Base-by-base conservation (phyloP, 2,329 filamentous ascomycete genomes). In the Epichloe aotearoae region DNA sequence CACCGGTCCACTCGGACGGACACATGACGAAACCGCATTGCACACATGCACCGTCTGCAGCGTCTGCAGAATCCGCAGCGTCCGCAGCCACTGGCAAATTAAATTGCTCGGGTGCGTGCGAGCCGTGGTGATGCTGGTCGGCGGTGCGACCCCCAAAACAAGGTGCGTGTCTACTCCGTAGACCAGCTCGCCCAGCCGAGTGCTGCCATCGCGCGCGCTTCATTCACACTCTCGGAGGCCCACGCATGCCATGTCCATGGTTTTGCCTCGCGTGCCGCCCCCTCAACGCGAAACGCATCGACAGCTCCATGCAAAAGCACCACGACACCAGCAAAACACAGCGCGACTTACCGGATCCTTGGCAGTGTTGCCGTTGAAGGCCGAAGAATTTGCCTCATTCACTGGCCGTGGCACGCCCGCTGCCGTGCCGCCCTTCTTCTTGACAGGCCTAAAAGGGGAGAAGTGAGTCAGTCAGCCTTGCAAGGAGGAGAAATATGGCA, bases 351-450 rank as follows among this genome's bases (percentile, higher is more conserved):
- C 79, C 72, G 77, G 73, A 52, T 74, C 73, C 57, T 69, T 68
- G 42, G 66, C 59, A 45, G 64, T 63, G 66, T 80, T 80, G 67
- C 76, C 79, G 62, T 74, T 73, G 60, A 47, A 19, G 34, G 76
- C 69, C 57, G 82, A 79, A 63, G 77, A 79, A 66, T 74, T 77
- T 58, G 79, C 74, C 66, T 83, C 82, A 66, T 80, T 81, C 70
- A 75, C 75, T 58, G 73, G 69, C 60, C 80, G 79, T 62, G 83
- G 77, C 63, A 86, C 74, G 60, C 84, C 85, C 64, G 82, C 83
- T 58, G 81, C 77, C 56, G 80, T 79, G 58, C 81, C 79, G 54
- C 75, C 74, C 66, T 83, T 84, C 70, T 85, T 88, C 72, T 90
- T 90, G 43, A 69, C 62, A 11, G 86, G 86, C 57, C 86, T 90